These are phyloP conservation scores for Retiboletus fuscus DNA, from an alignment of 1,284 basidiomycete species.

Conservation along the genomic window DNA sequence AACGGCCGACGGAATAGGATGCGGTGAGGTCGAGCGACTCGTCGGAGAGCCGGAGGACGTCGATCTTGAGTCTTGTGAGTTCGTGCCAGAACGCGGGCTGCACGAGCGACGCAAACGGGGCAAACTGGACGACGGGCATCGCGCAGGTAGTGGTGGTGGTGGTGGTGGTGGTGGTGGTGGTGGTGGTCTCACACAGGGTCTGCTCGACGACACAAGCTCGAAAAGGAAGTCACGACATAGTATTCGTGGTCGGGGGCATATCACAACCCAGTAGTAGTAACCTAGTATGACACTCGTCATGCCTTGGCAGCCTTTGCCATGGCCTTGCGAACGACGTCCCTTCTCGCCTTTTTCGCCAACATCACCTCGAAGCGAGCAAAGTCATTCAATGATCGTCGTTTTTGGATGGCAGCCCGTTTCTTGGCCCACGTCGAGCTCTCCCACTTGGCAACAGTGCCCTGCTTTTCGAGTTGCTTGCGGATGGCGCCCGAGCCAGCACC, in stretches of 20 bases:
- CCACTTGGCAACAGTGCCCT: too few species aligned
- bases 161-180: too few species aligned
- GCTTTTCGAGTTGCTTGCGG: constrained; percentile 88
- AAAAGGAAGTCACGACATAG: too few species aligned
- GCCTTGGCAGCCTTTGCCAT: constrained; percentile 65
- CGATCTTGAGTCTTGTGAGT: constrained; percentile 85
- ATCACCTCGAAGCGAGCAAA: constrained; percentile 89
- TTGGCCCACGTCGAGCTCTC: too few species aligned
- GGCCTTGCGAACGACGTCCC: constrained; percentile 75
- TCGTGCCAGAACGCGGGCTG: constrained; percentile 95
- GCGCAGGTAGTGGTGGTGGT: too few species aligned
- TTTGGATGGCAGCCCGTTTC: too few species aligned
- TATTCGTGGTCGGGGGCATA: too few species aligned
- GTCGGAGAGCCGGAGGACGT: constrained; percentile 88
- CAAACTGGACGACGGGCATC: constrained; percentile 83
- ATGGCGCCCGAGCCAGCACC: constrained; percentile 86
- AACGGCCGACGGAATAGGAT: constrained; percentile 78
- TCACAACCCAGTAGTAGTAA: not conserved
- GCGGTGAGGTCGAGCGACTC: constrained; percentile 73
- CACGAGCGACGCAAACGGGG: constrained; percentile 87
- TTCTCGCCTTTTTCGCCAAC: too few species aligned
- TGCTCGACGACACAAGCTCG: constrained; percentile 7
- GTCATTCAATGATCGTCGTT: constrained; percentile 87
- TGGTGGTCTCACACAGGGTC: constrained; percentile 5
- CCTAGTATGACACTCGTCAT: constrained; percentile 5